Evolutionary conservation across 352 stramenopile species (phyloP).

Genomic region (Phytophthora parvispora): DNA sequence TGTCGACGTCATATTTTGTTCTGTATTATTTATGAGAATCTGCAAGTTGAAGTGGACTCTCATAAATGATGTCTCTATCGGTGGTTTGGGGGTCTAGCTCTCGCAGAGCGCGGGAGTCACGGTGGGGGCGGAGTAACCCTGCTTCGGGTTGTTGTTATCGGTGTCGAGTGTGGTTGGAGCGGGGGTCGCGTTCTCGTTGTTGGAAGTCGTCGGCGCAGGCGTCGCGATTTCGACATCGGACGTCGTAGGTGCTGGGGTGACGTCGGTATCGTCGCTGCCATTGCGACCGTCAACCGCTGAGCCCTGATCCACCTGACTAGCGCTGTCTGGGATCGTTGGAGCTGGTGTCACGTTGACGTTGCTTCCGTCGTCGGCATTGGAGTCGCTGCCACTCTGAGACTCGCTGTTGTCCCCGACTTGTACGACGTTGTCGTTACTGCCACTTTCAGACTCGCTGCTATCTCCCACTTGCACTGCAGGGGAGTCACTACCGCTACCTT

Average conservation of each 20-base stretch:
- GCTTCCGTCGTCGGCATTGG: not conserved
- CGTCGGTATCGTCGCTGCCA: not conserved
- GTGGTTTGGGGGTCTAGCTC: not conserved
- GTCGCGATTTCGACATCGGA: slow-evolving; percentile 4
- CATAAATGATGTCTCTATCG: not conserved
- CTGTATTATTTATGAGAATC: not conserved
- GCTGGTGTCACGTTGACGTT: slow-evolving; percentile 1
- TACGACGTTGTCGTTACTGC: not conserved
- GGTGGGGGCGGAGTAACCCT: not conserved
- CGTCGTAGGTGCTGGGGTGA: not conserved
- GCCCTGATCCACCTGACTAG: slow-evolving; percentile 1
- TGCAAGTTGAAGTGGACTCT: slow-evolving; percentile 8
- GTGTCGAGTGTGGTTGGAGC: slow-evolving; percentile 1
- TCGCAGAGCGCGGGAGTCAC: not conserved
- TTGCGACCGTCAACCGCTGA: not conserved
- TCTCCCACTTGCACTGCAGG: not conserved
- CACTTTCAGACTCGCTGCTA: not conserved
- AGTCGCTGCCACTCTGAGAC: not conserved
- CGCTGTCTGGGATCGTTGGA: not conserved
- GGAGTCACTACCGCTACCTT: not conserved
- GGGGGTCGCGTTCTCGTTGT: slow-evolving; percentile 1
- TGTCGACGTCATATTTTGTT: not conserved
- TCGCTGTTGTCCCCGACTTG: not conserved
- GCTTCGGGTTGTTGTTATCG: not conserved
- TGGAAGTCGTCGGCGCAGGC: slow-evolving; percentile 10